Conservation (phyloP, 2,329 filamentous ascomycete genomes). For the Chalaropsis ovoidea region DNA sequence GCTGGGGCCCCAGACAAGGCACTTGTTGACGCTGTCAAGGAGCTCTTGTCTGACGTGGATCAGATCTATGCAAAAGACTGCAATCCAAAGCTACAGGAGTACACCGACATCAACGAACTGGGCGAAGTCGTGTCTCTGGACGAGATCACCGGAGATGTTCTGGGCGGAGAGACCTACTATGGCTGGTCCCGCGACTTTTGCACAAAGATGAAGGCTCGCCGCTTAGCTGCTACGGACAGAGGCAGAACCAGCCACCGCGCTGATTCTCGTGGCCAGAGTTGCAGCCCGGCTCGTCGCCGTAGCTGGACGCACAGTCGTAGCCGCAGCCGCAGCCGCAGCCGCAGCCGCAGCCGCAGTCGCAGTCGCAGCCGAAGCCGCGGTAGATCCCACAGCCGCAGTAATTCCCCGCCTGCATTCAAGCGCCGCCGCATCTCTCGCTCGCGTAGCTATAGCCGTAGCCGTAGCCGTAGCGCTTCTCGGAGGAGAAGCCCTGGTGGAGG, state of each 20-base stretch:
- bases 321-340: constrained; percentile 25
- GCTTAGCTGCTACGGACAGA: constrained; percentile 34
- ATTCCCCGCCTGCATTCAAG: constrained; percentile 10
- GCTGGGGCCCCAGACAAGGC: constrained; percentile 56
- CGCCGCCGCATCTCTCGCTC: constrained; percentile 17
- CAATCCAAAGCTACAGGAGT: constrained; percentile 25
- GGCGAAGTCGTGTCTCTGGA: constrained; percentile 59
- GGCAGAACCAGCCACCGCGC: constrained; percentile 31
- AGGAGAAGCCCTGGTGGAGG: not conserved
- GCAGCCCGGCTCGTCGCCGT: constrained; percentile 25
- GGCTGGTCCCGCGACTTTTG: constrained; percentile 78
- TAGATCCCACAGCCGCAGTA: constrained; percentile 7
- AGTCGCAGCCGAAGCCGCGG: constrained; percentile 26
- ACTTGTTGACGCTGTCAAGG: constrained; percentile 59
- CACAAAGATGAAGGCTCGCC: constrained; percentile 56
- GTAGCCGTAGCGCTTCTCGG: constrained; percentile 24
- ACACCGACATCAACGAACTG: constrained; percentile 61
- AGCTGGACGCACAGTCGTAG: constrained; percentile 33
- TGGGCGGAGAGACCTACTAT: constrained; percentile 67
- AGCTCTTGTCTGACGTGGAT: constrained; percentile 58
- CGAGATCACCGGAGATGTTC: constrained; percentile 53
- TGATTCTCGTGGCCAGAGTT: constrained; percentile 30
- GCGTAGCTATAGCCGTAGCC: constrained; percentile 21
- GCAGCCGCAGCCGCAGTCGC: constrained; percentile 17
- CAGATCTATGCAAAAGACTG: constrained; percentile 51